Percentiles rank a stretch among this genome's conserved stretches.
Evolutionary conservation across 1,139 yeast genomes (phyloP).

Genomic region (Kodamaea anthophila): DNA sequence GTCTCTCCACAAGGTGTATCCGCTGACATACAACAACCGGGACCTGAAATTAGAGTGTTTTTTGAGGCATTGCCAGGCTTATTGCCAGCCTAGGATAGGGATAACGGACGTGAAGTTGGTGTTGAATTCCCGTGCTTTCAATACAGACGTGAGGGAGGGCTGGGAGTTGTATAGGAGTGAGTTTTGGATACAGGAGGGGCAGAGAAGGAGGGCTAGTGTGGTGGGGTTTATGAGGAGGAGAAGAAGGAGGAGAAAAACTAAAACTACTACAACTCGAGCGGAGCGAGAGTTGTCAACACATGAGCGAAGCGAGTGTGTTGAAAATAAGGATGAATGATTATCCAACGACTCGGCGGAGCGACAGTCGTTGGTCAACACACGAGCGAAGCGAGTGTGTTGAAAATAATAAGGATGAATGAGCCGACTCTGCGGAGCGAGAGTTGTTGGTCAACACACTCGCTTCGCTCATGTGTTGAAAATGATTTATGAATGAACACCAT

Average conservation of each 20-base stretch:
- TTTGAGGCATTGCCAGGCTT: slow-evolving; percentile 39
- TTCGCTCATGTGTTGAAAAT: too few relatives aligned
- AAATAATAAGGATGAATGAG: too few relatives aligned
- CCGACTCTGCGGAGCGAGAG: too few relatives aligned
- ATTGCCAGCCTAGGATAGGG: slow-evolving; percentile 42
- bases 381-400: slow-evolving; percentile 1
- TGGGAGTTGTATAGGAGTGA: slow-evolving; percentile 95
- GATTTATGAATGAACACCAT: too few relatives aligned
- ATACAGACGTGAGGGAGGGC: slow-evolving; percentile 79
- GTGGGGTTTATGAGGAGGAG: slow-evolving; percentile 34
- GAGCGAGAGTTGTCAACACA: too few relatives aligned
- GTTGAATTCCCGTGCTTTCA: slow-evolving; percentile 74
- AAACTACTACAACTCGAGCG: too few relatives aligned
- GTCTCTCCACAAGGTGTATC: slow-evolving; percentile 31
- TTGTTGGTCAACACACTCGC: too few relatives aligned
- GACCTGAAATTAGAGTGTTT: slow-evolving; percentile 36
- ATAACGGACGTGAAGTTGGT: slow-evolving; percentile 60
- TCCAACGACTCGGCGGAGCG: too few relatives aligned
- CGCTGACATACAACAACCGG: slow-evolving; percentile 26
- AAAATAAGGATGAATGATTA: too few relatives aligned
- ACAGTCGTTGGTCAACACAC: too few relatives aligned
- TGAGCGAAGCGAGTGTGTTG: too few relatives aligned
- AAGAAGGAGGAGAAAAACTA: slow-evolving; percentile 15
- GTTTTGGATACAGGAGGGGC: slow-evolving; percentile 85
- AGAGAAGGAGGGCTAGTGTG: slow-evolving; percentile 51